Evolutionary conservation across 179 eudicot genomes (phyloP).

Genomic region (Heliamphora pulchella): DNA sequence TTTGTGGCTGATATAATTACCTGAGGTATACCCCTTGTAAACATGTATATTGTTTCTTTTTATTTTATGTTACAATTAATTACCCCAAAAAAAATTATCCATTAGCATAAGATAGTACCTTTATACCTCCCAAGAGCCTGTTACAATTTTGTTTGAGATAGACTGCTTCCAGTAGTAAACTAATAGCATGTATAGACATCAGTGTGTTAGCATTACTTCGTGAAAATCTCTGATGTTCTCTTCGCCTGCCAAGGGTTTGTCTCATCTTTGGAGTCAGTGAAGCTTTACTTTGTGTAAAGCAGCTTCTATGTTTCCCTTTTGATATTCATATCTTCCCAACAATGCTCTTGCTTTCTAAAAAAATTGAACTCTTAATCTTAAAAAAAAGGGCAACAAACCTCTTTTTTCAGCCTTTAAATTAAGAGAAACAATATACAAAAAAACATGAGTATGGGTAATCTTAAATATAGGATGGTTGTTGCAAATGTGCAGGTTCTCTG

Average conservation of each 20-base stretch:
- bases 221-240: slow-evolving; percentile 43
- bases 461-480: too few species aligned
- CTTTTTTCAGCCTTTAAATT: not conserved
- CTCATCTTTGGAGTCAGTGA: slow-evolving; percentile 63
- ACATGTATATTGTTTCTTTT: too few species aligned
- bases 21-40: too few species aligned
- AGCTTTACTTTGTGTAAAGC: slow-evolving; percentile 72
- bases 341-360: slow-evolving; percentile 92
- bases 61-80: too few species aligned
- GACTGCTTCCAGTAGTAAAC: slow-evolving; percentile 68
- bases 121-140: slow-evolving; percentile 70
- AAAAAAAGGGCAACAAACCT: not conserved
- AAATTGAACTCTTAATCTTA: not conserved
- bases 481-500: too few species aligned
- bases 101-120: slow-evolving; percentile 51
- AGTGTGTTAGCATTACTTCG: slow-evolving; percentile 38
- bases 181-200: slow-evolving; percentile 62
- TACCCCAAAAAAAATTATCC: too few species aligned
- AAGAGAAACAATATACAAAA: not conserved
- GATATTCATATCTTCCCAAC: slow-evolving; percentile 85
- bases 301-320: slow-evolving; percentile 83
- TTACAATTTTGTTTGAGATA: slow-evolving; percentile 70
- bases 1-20: too few species aligned
- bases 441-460: too few species aligned
- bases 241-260: slow-evolving; percentile 44